Evolutionary conservation across 2,329 filamentous ascomycete species (phyloP), one percentile per base, ranked within the genome.

Genomic region (Trichoderma simmonsii): DNA sequence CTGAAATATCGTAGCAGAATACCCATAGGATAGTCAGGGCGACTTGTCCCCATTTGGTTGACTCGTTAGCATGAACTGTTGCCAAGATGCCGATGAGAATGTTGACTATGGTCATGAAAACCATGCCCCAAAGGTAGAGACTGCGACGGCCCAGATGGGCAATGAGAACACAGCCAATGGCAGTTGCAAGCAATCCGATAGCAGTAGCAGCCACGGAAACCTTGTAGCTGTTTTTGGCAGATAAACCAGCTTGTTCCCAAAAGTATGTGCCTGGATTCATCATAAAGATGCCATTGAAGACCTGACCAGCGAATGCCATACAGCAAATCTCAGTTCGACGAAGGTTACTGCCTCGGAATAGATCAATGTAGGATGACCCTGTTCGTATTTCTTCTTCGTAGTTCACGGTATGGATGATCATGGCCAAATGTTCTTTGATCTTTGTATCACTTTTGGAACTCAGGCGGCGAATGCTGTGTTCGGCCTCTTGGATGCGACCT

Each of bases 301-400:
- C 67, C 15, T 70, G 67, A 36, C 67, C 67, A 4, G 67, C 57
- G 21, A 70, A 70, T 21, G 67, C n/a, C 28, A 70, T 18, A 3
- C 67, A 3, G 86, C 85, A 32, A 9, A 88, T 85, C 75, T 87
- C 85, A 7, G 86, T 87, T 26, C 87, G 81, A 18, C 85, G 83
- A 0, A 85, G 78, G 32, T 86, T 81, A 4, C 79, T 77, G 8
- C 81, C 81, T 28, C 79, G 79, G 75, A 86, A 86, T 73, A 83
- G 84, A 74, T 85, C 83, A 54, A 72, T 71, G 71, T 86, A 86
- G 0, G 77, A 80, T 0, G 80, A 81, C 0, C 82, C 83, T 0
- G 76, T 77, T 0, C 77, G 77, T 30, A 82, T 76, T 6, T 78
- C 74, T 63, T 80, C 74, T 70, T 84, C 83, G 2, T 82, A 75